Evolutionary conservation across 1,284 basidiomycete genomes (phyloP).

Genomic region (Rhodofomes roseus): DNA sequence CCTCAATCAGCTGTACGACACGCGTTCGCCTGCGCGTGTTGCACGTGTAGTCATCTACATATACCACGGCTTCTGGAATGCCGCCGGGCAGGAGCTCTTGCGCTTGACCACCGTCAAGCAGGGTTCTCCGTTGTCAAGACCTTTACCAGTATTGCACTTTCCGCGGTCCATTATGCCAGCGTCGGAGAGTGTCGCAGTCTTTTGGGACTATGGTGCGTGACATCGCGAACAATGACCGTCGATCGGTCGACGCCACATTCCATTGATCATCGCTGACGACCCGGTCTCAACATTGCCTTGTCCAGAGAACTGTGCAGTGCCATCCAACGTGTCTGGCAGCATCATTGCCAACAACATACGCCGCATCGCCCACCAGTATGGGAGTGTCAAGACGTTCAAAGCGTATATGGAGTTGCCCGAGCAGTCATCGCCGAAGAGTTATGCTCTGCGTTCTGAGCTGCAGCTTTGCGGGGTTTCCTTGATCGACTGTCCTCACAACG

Average conservation of each 20-base stretch:
- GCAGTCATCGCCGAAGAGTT: conserved; percentile 26
- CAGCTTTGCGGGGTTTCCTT: conserved; percentile 35
- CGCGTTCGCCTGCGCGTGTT: neutral
- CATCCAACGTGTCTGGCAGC: conserved; percentile 41
- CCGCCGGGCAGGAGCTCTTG: neutral
- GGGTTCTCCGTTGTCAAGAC: neutral
- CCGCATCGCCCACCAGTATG: conserved; percentile 22
- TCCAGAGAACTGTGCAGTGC: conserved; percentile 53
- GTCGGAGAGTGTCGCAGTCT: conserved; percentile 41
- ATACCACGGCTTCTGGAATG: neutral
- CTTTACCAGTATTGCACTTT: neutral
- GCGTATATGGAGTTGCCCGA: conserved; percentile 48
- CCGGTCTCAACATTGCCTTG: neutral
- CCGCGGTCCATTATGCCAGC: neutral
- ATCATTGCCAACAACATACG: conserved; percentile 25
- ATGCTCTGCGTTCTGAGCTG: conserved; percentile 44
- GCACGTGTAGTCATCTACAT: neutral
- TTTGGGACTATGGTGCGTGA: conserved; percentile 58
- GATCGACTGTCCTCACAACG: conserved; percentile 43
- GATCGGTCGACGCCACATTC: neutral
- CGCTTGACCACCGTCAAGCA: conserved; percentile 2
- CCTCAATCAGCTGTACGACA: neutral
- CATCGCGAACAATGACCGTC: neutral
- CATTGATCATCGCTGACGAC: neutral
- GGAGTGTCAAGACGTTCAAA: conserved; percentile 33